A percentile compares a stretch with the other conserved stretches of the same genome.
These are phyloP conservation scores for Dactylella cylindrospora DNA, from an alignment of 2,329 filamentous ascomycete species.

Conservation along the genomic window DNA sequence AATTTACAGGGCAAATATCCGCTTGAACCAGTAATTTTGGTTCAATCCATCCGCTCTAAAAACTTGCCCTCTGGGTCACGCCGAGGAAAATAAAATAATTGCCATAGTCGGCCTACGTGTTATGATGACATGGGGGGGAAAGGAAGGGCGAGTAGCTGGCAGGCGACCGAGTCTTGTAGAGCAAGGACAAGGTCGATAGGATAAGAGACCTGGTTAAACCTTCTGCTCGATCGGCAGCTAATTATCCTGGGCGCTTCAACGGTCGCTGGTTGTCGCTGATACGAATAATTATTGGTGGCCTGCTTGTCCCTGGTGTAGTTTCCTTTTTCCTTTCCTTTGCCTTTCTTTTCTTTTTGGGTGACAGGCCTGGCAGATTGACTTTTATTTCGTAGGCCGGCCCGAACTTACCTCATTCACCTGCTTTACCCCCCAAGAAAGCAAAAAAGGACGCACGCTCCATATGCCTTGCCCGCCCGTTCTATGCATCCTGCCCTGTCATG, in stretches of 20 bases:
- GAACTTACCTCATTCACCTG: conserved; percentile 43
- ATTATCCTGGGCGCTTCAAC: conserved; percentile 40
- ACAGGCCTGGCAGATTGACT: conserved; percentile 39
- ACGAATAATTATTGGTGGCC: conserved; percentile 29
- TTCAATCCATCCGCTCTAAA: no score
- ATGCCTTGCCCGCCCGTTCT: no score
- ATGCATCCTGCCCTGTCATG: no score
- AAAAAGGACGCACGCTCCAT: no score
- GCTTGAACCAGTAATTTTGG: no score
- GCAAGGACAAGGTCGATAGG: conserved; percentile 36
- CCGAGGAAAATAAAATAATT: no score
- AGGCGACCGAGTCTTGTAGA: conserved; percentile 19
- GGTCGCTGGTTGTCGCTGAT: conserved; percentile 21
- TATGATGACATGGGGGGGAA: conserved; percentile 28
- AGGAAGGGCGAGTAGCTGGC: no score
- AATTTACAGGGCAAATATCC: no score
- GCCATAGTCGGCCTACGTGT: no score
- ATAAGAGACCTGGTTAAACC: conserved; percentile 25
- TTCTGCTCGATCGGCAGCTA: conserved; percentile 38
- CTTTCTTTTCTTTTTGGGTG: no score
- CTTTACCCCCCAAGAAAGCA: no score
- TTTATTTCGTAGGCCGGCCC: conserved; percentile 30
- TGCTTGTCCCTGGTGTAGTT: conserved; percentile 27
- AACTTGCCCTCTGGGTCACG: no score
- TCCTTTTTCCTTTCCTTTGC: conserved; percentile 37